Base-by-base conservation (phyloP, 306 rosid genomes). In the Vigna hirtella region DNA sequence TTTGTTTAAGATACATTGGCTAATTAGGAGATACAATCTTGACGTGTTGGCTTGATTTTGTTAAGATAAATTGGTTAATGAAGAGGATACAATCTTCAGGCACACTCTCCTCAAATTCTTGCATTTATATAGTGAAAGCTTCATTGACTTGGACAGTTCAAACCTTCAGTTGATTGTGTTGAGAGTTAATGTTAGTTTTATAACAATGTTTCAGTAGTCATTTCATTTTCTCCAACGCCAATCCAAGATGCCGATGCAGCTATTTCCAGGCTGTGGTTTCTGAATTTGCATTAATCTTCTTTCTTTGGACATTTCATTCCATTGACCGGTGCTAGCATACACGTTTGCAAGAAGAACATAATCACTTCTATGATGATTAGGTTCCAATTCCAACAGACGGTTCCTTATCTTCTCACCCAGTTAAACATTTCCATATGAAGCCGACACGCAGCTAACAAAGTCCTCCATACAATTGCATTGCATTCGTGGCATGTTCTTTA, bases 391-490 rank as follows among this genome's bases (percentile, higher is more conserved):
- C 83, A 85, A 24, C 28, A 90, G 78, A 73, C 79, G 94, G 49
- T 82, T 83, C 71, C 93, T 86, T 48, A 91, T 96, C 83, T 58
- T 84, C 85, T 86, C 89, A 28, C 91, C 97, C 49, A 91, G 85
- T 68, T 84, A 83, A 67, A 90, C 69, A 2, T 85, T 20, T 56
- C 89, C 90, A 63, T 93, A 63, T 93, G 92, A 79, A 82, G 24
- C 73, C 83, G 70, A 79, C 97, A 89, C 0, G 96, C 88, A 4
- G 94, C 90, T 73, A 91, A 79, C 70, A 91, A 74, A 10, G 93
- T 83, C 85, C 97, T 91, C 94, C 94, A 91, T 18, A 88, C 83
- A 59, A 91, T 64, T n/a, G 94, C 91, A 83, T 91, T 88, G 77
- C 94, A 75, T 65, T 86, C 86, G 55, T 5, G 96, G 88, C 97